Evolutionary conservation across 2,329 filamentous ascomycete genomes (phyloP), one percentile per base, ranked within the genome.

Genomic region (Aspergillus sp.): DNA sequence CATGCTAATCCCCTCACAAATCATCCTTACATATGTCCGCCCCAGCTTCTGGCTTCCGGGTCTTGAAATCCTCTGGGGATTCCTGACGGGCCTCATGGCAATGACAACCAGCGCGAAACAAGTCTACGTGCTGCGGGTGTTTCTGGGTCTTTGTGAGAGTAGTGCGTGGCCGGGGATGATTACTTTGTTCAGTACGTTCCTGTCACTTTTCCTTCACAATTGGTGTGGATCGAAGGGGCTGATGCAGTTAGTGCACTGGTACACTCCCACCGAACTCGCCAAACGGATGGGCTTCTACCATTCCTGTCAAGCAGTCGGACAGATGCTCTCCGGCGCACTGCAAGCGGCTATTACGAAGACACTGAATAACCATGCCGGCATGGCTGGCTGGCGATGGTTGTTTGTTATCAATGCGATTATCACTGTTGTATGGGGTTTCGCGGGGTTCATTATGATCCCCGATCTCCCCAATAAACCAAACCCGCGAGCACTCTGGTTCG

Each of bases 391-490:
- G 65, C 54, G 66, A 5, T 64, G 66, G 66, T 53, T 67, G 1
- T 69, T 70, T 45, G 61, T 71, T 10, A 62, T 70, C 48, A 69
- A 69, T 33, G 61, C 62, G 0, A 62, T 70, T 37, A 67, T 67
- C 44, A 66, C 65, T 0, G 61, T 70, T 1, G 51, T 67, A 1
- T 68, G 66, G 61, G 67, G 64, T 51, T 55, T 61, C 7, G 53
- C 53, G 0, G 60, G 66, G 1, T 65, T 67, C 41, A 59, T 67
- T 49, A 67, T 69, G 60, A 57, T 70, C 10, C 67, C 67, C 2
- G 68, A 71, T 46, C 59, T 65, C 3, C 68, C 68, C 46, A 74
- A 64, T 41, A 60, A 53, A 6, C 58, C 58, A 1, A 60, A 60
- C 17, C 58, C 58, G 0, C 53, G 54, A 19, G 53, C 53, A 3